A percentile compares a stretch with the other conserved stretches of the same genome.
Evolutionary conservation across 192 early-diverging fungal genomes (phyloP).

Genomic region (Coemansia sp.): DNA sequence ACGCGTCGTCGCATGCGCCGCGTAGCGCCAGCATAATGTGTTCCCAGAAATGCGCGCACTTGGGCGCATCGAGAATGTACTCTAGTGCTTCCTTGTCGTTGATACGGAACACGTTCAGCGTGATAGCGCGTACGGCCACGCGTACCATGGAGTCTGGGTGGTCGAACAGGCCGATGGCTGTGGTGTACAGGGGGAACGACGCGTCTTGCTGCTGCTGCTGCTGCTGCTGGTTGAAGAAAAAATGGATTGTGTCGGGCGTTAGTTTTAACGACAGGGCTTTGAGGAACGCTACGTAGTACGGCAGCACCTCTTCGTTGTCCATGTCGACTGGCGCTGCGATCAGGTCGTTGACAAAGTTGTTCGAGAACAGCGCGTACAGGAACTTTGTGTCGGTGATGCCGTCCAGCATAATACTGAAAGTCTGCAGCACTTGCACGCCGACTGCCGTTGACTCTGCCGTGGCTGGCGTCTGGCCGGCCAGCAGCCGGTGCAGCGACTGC

Average conservation of each 20-base stretch:
- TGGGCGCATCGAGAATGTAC: constrained; percentile 30
- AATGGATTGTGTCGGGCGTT: constrained; percentile 58
- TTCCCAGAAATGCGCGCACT: constrained; percentile 39
- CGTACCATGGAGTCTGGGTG: constrained; percentile 72
- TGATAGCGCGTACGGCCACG: constrained; percentile 62
- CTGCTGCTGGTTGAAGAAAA: constrained; percentile 58
- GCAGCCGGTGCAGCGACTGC: constrained; percentile 27
- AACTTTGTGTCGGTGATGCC: constrained; percentile 37
- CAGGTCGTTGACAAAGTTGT: constrained; percentile 72
- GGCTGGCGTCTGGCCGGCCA: neutral
- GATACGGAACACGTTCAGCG: constrained; percentile 59
- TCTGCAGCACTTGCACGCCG: constrained; percentile 48
- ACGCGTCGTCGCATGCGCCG: constrained; percentile 36
- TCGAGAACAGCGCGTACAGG: constrained; percentile 62
- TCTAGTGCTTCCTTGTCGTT: constrained; percentile 34
- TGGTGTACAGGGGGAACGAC: constrained; percentile 62
- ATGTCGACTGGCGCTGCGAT: constrained; percentile 58
- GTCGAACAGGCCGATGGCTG: constrained; percentile 63
- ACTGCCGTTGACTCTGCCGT: constrained; percentile 17
- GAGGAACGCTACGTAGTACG: constrained; percentile 67
- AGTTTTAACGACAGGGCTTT: constrained; percentile 68
- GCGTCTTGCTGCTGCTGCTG: too few species aligned
- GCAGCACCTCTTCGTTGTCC: constrained; percentile 66
- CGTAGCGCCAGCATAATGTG: constrained; percentile 34
- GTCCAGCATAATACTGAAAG: constrained; percentile 54